A percentile compares a stretch with the other conserved stretches of the same genome.
These are phyloP conservation scores for Steccherinum ochraceum DNA, from an alignment of 768 basidiomycete species.

Conservation along the genomic window DNA sequence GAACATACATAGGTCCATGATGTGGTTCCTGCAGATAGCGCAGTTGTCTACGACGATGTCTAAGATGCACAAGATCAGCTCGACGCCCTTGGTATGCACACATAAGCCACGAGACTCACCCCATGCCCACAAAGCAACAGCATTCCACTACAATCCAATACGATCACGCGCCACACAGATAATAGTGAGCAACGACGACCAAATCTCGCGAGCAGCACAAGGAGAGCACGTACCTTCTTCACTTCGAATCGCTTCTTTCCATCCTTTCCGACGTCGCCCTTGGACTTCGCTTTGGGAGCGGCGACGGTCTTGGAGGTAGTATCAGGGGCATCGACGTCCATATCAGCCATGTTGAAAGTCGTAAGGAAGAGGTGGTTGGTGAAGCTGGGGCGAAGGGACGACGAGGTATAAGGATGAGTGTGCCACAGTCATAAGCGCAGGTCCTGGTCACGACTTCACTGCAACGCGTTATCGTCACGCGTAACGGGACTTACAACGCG, in stretches of 20 bases:
- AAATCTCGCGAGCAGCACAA: not conserved
- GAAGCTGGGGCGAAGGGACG: too few species aligned
- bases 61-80: slow-evolving; percentile 22
- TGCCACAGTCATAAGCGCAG: not conserved
- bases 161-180: not conserved
- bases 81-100: not conserved
- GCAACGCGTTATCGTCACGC: too few species aligned
- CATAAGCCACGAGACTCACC: slow-evolving; percentile 44
- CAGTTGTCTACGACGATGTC: slow-evolving; percentile 99
- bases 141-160: slow-evolving; percentile 81
- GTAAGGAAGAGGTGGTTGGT: not conserved
- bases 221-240: slow-evolving; percentile 76
- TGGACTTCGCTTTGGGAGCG: slow-evolving; percentile 33
- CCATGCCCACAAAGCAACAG: slow-evolving; percentile 98
- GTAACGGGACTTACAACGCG: too few species aligned
- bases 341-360: slow-evolving; percentile 42
- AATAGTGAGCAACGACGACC: not conserved
- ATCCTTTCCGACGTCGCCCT: slow-evolving; percentile 51
- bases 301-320: slow-evolving; percentile 16
- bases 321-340: slow-evolving; percentile 59
- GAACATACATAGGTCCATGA: slow-evolving; percentile 98
- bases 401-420: not conserved
- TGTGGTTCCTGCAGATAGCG: slow-evolving; percentile 99
- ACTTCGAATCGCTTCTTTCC: slow-evolving; percentile 90
- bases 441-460: too few species aligned